phyloP scores from a whole-genome alignment of 1,284 basidiomycete genomes.

The Cystobasidium pallidum region DNA sequence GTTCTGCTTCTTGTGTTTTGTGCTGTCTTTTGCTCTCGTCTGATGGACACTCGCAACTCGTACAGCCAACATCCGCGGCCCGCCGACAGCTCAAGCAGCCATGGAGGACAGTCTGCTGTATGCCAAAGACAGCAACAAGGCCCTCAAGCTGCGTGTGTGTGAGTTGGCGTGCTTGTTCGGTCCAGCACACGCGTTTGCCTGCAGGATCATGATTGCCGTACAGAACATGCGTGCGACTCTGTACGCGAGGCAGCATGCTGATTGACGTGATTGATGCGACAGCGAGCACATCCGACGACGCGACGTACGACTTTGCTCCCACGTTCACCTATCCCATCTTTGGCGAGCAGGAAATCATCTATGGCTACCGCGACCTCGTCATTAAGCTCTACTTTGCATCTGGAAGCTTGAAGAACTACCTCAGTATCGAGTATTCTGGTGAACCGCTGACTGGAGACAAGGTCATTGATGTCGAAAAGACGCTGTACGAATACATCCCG shows the following conservation, averaged over 20 bases:
- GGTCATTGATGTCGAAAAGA: conserved; percentile 84
- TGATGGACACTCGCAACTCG: no score
- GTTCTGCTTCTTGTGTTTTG: not conserved
- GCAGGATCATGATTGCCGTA: no score
- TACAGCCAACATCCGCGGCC: no score
- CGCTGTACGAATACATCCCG: conserved; percentile 77
- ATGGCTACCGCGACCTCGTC: conserved; percentile 81
- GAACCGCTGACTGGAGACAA: conserved; percentile 67
- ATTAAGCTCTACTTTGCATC: conserved; percentile 84
- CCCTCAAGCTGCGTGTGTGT: conserved; percentile 49
- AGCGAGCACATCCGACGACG: conserved; percentile 12
- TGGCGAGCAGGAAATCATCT: conserved; percentile 94
- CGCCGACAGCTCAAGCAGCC: no score
- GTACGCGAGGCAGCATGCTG: conserved; percentile 21
- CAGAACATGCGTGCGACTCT: not conserved
- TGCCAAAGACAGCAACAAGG: conserved; percentile 44
- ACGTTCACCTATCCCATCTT: conserved; percentile 66
- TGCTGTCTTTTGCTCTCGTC: not conserved
- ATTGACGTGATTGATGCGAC: conserved; percentile 44
- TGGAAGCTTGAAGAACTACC: conserved; percentile 76
- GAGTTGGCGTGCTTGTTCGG: conserved; percentile 6
- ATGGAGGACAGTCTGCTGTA: conserved; percentile 40
- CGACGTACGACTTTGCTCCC: conserved; percentile 49
- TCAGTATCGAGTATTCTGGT: conserved; percentile 73
- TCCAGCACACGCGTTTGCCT: conserved; percentile 3